phyloP scores from a whole-genome alignment of 139 green algal species.

The Coccomyxa sp. region DNA sequence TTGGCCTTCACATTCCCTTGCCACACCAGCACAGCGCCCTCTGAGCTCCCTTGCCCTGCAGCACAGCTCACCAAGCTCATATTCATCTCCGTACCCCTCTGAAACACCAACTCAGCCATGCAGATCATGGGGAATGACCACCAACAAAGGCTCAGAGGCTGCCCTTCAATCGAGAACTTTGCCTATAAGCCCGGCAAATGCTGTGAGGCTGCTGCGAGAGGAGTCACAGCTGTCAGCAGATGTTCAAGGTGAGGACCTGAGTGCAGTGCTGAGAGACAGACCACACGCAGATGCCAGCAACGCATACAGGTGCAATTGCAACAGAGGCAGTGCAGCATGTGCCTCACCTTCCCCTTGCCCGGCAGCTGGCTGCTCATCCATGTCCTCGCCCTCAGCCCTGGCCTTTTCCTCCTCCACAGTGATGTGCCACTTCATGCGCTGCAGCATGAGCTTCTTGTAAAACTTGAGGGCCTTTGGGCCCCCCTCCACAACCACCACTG shows the following conservation, averaged over 20 bases:
- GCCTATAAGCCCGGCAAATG: too few relatives aligned
- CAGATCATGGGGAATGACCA: too few relatives aligned
- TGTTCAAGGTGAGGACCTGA: background rate
- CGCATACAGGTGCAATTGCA: background rate
- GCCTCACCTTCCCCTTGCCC: constrained; percentile 13
- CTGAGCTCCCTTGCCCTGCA: background rate
- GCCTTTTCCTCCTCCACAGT: constrained; percentile 43
- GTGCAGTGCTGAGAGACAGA: background rate
- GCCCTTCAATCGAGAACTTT: too few relatives aligned
- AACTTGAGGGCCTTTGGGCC: constrained; percentile 17
- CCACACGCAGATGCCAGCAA: background rate
- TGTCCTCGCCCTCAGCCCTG: background rate
- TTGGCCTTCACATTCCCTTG: constrained; percentile 59
- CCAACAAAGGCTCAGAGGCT: too few relatives aligned
- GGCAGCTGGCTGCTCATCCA: background rate
- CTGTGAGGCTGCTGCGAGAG: too few relatives aligned
- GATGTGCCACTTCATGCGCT: constrained; percentile 87
- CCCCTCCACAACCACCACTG: constrained; percentile 26
- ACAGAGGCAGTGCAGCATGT: constrained; percentile 3
- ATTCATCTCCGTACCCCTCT: background rate
- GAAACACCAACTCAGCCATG: background rate
- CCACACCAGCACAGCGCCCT: constrained; percentile 61
- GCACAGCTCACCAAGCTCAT: background rate
- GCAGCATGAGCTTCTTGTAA: constrained; percentile 94
- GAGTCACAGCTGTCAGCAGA: too few relatives aligned